Evolutionary conservation across 2,329 filamentous ascomycete species (phyloP).

Genomic region (Fusarium liriodendri): DNA sequence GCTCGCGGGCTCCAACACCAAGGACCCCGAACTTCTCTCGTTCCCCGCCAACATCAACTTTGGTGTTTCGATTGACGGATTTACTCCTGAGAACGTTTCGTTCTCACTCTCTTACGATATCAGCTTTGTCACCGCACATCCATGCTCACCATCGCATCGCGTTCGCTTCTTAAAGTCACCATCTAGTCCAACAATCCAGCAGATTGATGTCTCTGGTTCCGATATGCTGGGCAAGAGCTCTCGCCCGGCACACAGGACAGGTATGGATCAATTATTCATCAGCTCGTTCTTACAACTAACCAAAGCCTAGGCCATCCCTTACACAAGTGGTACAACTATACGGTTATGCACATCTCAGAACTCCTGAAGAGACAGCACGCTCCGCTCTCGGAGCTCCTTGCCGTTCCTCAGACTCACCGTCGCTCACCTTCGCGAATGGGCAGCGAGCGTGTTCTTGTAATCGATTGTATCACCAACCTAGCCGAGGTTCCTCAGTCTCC

Average conservation of each 20-base stretch:
- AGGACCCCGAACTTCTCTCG: constrained; percentile 49
- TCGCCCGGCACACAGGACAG: constrained; percentile 60
- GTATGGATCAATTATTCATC: constrained; percentile 46
- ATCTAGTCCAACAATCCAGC: constrained; percentile 68
- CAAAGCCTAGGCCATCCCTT: constrained; percentile 65
- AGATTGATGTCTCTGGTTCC: constrained; percentile 63
- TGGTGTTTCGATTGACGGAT: constrained; percentile 52
- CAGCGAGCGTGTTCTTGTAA: constrained; percentile 62
- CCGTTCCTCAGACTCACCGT: constrained; percentile 48
- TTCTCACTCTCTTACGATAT: constrained; percentile 67
- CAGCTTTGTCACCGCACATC: constrained; percentile 74
- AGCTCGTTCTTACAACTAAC: constrained; percentile 20
- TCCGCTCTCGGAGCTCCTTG: constrained; percentile 60
- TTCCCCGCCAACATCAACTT: constrained; percentile 52
- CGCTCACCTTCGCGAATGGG: constrained; percentile 40
- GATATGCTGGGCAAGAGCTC: constrained; percentile 57
- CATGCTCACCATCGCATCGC: constrained; percentile 68
- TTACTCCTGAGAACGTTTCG: constrained; percentile 54
- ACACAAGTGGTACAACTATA: constrained; percentile 72
- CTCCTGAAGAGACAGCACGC: constrained; percentile 61
- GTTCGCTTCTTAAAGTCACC: constrained; percentile 70
- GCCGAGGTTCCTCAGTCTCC: constrained; percentile 61
- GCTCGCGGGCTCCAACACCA: constrained; percentile 18
- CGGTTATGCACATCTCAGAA: constrained; percentile 68
- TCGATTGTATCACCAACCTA: constrained; percentile 72